phyloP scores from a whole-genome alignment of 768 basidiomycete genomes.

The Leccinellum rugosiceps region DNA sequence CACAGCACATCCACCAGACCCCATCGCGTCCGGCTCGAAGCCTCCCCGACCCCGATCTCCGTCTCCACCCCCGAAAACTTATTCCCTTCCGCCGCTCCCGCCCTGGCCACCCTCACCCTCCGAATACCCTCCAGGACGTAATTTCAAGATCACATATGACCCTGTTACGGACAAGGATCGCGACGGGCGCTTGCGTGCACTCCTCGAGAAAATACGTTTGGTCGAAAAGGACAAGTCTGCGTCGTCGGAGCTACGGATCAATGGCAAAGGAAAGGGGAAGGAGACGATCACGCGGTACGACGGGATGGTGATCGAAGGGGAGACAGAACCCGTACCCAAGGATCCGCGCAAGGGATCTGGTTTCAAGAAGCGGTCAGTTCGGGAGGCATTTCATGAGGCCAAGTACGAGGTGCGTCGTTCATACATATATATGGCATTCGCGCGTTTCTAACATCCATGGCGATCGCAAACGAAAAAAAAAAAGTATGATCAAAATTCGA shows the following conservation, averaged over 20 bases:
- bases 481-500: conserved; percentile 78
- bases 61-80: conserved; percentile 30
- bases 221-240: conserved; percentile 30
- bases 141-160: conserved; percentile 66
- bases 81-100: conserved; percentile 43
- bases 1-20: conserved; percentile 20
- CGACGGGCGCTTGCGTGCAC: conserved; percentile 36
- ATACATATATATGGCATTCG: neutral
- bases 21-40: conserved; percentile 29
- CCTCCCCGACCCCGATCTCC: conserved; percentile 2
- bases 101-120: conserved; percentile 55
- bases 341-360: conserved; percentile 57
- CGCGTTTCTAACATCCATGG: conserved; percentile 3
- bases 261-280: conserved; percentile 63
- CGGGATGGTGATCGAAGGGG: conserved; percentile 51
- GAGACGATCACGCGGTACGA: conserved; percentile 52
- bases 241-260: conserved; percentile 40
- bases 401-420: conserved; percentile 53
- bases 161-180: conserved; percentile 47
- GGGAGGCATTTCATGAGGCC: conserved; percentile 42
- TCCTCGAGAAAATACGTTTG: conserved; percentile 41
- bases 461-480: too few relatives aligned
- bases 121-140: conserved; percentile 44
- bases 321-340: conserved; percentile 36
- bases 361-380: conserved; percentile 30